These are phyloP conservation scores for Phascolomyces articulosus DNA, from an alignment of 371 early-diverging fungal species.

Conservation along the genomic window DNA sequence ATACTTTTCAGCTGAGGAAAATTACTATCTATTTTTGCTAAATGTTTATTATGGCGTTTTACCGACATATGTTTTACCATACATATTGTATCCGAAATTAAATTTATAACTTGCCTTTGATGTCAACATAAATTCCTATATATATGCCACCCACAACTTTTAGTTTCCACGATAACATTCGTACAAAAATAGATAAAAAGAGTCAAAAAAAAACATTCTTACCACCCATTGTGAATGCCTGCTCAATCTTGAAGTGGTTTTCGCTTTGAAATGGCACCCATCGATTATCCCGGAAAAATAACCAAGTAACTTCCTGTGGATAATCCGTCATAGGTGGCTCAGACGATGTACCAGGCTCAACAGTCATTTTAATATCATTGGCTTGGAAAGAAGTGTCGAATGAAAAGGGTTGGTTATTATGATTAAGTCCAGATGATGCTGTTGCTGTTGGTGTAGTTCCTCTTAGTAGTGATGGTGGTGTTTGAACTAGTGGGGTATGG, in stretches of 20 bases:
- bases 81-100: background rate
- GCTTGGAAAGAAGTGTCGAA: constrained; percentile 1
- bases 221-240: constrained; percentile 57
- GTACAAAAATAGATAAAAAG: background rate
- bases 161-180: background rate
- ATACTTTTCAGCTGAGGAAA: constrained; percentile 54
- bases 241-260: constrained; percentile 53
- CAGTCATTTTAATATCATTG: constrained; percentile 2
- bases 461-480: too few relatives aligned
- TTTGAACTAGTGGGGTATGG: background rate
- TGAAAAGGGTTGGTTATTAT: background rate
- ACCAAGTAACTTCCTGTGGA: constrained; percentile 52
- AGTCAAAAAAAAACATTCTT: constrained; percentile 10
- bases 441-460: background rate
- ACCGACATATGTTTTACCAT: background rate
- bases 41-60: too few relatives aligned
- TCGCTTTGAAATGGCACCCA: constrained; percentile 54
- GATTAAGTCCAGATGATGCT: too few relatives aligned
- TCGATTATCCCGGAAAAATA: constrained; percentile 52
- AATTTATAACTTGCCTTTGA: constrained; percentile 33
- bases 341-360: background rate
- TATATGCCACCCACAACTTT: background rate
- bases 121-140: constrained; percentile 55
- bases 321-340: constrained; percentile 29
- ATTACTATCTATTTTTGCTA: constrained; percentile 33